These are phyloP conservation scores for Acanthamoeba lenticulata DNA, from an alignment of 208 protist species.

Conservation along the genomic window DNA sequence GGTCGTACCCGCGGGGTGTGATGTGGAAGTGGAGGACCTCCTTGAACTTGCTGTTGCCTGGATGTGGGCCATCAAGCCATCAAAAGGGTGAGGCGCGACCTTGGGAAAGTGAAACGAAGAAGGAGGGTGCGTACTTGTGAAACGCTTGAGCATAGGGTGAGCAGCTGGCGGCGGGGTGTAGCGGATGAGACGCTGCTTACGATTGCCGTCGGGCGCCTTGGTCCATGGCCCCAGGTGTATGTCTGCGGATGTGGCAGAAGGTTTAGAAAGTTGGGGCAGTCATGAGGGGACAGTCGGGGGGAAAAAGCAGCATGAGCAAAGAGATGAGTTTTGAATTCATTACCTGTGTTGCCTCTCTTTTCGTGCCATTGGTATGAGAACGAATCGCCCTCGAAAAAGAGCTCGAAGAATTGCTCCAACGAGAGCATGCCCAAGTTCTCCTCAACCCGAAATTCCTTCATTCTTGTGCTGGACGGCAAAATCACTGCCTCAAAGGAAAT, in stretches of 20 bases:
- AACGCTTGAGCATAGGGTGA: neutral
- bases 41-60: neutral
- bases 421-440: neutral
- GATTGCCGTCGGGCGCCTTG: conserved; percentile 6
- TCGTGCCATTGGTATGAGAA: neutral
- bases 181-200: conserved; percentile 3
- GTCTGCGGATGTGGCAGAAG: no score
- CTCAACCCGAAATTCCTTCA: neutral
- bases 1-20: neutral
- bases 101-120: neutral
- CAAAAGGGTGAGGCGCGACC: neutral
- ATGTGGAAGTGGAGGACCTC: neutral
- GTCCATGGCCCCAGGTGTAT: neutral
- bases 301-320: no score
- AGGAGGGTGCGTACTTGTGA: neutral
- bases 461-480: neutral
- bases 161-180: neutral
- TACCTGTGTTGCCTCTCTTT: neutral
- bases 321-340: no score
- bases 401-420: neutral
- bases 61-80: neutral
- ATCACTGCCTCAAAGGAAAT: no score
- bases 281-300: no score
- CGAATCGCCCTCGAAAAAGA: neutral
- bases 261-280: no score